phyloP scores from a whole-genome alignment of 108 stramenopile genomes.

The Tribonema minus region DNA sequence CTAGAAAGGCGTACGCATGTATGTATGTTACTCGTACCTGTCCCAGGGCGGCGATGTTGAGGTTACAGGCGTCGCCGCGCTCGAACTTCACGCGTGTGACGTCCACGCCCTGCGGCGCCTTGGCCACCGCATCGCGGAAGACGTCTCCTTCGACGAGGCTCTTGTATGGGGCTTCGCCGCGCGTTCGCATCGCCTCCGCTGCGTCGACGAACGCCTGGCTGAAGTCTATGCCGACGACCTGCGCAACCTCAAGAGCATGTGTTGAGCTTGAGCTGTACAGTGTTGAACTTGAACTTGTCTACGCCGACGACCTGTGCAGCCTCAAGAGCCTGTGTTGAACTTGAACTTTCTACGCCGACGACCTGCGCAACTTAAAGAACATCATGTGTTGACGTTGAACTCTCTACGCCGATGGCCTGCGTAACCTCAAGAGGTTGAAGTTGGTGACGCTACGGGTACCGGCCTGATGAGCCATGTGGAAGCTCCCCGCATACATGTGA shows the following conservation, averaged over 20 bases:
- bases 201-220: slow-evolving; percentile 71
- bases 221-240: slow-evolving; percentile 84
- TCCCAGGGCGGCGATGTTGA: slow-evolving; percentile 50
- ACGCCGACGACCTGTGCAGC: slow-evolving; percentile 70
- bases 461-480: too few relatives aligned
- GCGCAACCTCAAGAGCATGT: neutral
- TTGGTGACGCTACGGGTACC: too few relatives aligned
- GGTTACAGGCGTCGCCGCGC: slow-evolving; percentile 77
- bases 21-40: too few relatives aligned
- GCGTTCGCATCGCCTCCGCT: slow-evolving; percentile 65
- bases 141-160: slow-evolving; percentile 73
- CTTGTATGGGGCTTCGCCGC: slow-evolving; percentile 56
- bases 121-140: slow-evolving; percentile 51
- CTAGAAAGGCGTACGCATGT: too few relatives aligned
- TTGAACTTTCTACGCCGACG: slow-evolving; percentile 82
- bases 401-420: too few relatives aligned
- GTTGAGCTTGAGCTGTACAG: too few relatives aligned
- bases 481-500: too few relatives aligned
- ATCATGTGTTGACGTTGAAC: too few relatives aligned
- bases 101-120: slow-evolving; percentile 3
- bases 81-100: slow-evolving; percentile 68
- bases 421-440: too few relatives aligned
- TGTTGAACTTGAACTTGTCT: too few relatives aligned
- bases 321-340: neutral
- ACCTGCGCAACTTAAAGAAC: slow-evolving; percentile 57